Percentiles rank a stretch among this genome's conserved stretches.
Conservation (phyloP, 805 yeast genomes). For the Saitoella complicata region DNA sequence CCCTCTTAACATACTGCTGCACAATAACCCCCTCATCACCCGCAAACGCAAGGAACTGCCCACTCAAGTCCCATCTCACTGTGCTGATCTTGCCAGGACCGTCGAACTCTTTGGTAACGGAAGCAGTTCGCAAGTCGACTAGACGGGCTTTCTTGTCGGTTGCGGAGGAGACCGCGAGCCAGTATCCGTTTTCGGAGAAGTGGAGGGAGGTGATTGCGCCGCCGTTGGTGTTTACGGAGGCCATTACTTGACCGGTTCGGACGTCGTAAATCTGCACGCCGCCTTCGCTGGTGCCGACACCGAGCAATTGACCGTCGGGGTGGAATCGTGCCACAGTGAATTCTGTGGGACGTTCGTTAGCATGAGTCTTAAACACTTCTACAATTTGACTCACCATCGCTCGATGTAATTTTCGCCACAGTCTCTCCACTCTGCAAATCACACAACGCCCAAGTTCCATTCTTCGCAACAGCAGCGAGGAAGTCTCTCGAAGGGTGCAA, state of each 20-base stretch:
- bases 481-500: neutral
- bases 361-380: no score
- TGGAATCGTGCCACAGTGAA: neutral
- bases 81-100: neutral
- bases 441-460: neutral
- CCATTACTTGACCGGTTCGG: neutral
- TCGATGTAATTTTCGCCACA: no score
- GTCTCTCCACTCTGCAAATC: neutral
- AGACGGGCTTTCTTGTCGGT: neutral
- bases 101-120: neutral
- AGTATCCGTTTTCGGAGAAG: constrained; percentile 2
- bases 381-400: no score
- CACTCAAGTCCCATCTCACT: neutral
- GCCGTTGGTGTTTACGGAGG: neutral
- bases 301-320: constrained; percentile 3
- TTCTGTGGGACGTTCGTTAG: no score
- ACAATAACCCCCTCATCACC: neutral
- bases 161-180: neutral
- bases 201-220: neutral
- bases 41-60: neutral
- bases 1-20: neutral
- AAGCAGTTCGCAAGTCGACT: neutral
- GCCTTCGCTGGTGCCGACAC: neutral
- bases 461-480: neutral
- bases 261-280: neutral